Base-by-base conservation (phyloP, 2,329 filamentous ascomycete species). In the Huntiella bhutanensis region DNA sequence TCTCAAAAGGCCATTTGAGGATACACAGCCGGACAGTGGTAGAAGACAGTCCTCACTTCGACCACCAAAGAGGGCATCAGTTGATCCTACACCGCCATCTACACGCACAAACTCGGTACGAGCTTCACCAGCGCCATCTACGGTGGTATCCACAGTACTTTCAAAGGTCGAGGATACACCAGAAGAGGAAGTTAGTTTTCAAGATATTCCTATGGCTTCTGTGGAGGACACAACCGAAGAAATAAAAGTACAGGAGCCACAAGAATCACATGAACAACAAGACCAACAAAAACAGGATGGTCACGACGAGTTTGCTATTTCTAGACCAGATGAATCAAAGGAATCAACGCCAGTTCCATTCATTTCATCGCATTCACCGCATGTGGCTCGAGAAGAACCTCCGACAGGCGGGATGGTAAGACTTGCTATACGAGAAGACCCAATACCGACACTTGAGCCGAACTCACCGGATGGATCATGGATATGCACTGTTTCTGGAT, bases 401-500 rank as follows among this genome's bases (percentile, higher is more conserved):
- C 45, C 33, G 19, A 34, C 40, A 22, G 37, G 15, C 35, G 37
- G 45, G 7, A 37, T 34, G n/a, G 19, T 47, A 13, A 28, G 35
- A 11, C 17, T 75, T 12, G 62, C 70, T 10, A 60, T 73, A 7
- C 63, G 64, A 19, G 62, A 69, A 4, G 69, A 74, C 46, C 65
- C 59, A 41, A 53, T 73, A 8, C 71, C 70, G 0, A 66, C 68
- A 3, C 60, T 62, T 5, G 59, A 57, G 3, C 66, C 73, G 0
- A 63, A 66, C 33, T 76, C 73, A 0, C 71, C 74, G 0, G 67
- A 75, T 49, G 71, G 77, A 45, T 75, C 74, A 0, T 85, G 80
- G 79, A 64, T 63, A 1, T 85, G 80, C 54, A 69, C 70, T 4
- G 67, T 79, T 51, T 71, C 75, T 64, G 75, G 70, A 17, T 85